phyloP scores from a whole-genome alignment of 176 grass and related monocot species.

The Olyra latifolia region DNA sequence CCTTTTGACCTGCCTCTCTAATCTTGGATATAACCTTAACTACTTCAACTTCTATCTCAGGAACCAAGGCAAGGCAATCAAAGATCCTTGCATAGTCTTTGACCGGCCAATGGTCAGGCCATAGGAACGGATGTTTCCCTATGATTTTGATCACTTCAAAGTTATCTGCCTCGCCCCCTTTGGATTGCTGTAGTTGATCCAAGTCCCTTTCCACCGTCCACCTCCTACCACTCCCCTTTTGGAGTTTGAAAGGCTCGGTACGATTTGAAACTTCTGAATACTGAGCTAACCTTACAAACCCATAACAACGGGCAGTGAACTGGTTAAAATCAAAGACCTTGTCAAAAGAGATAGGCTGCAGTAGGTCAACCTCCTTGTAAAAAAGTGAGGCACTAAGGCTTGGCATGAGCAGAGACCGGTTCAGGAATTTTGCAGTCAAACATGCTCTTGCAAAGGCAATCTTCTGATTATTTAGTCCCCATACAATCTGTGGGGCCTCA shows the following conservation, averaged over 20 bases:
- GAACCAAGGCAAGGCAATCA: constrained; percentile 69
- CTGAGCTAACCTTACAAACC: constrained; percentile 72
- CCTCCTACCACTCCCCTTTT: constrained; percentile 89
- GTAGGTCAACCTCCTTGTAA: constrained; percentile 96
- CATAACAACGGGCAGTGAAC: constrained; percentile 74
- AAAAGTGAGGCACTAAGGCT: constrained; percentile 91
- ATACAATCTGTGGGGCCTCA: constrained; percentile 93
- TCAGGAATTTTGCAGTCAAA: constrained; percentile 82
- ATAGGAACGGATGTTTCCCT: constrained; percentile 91
- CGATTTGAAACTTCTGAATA: constrained; percentile 82
- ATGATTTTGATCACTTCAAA: constrained; percentile 72
- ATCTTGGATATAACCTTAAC: constrained; percentile 90
- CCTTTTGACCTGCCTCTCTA: constrained; percentile 54
- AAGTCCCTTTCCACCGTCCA: constrained; percentile 94
- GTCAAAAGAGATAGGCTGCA: constrained; percentile 76
- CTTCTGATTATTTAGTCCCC: constrained; percentile 99
- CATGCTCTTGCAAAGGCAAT: constrained; percentile 89
- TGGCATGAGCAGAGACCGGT: constrained; percentile 93
- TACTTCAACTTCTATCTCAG: constrained; percentile 85
- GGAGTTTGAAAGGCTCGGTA: constrained; percentile 52
- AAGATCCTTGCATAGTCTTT: constrained; percentile 84
- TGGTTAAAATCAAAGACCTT: constrained; percentile 86
- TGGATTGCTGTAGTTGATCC: constrained; percentile 67
- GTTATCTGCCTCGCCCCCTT: constrained; percentile 39
- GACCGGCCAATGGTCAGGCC: constrained; percentile 94